Percentiles rank a stretch among this genome's conserved stretches.
phyloP scores from a whole-genome alignment of 179 eudicot genomes.

The Silene vulgaris region DNA sequence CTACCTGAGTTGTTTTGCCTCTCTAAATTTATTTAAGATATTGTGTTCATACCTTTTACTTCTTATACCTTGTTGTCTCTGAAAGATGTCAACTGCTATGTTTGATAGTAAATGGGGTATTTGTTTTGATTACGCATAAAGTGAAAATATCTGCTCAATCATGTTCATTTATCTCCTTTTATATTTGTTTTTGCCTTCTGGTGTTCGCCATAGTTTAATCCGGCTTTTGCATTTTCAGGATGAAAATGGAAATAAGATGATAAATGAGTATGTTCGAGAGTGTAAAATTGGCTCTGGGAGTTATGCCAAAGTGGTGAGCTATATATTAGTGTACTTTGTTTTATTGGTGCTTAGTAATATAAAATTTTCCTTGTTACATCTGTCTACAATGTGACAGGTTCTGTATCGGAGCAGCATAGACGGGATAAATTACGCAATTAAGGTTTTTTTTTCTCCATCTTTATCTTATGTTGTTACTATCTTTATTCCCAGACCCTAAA shows the following conservation, averaged over 20 bases:
- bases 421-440: constrained; percentile 81
- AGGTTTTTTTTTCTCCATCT: constrained; percentile 42
- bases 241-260: constrained; percentile 68
- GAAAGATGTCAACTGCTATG: too few species aligned
- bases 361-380: constrained; percentile 4
- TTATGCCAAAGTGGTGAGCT: constrained; percentile 88
- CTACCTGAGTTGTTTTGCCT: too few species aligned
- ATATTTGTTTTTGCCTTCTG: too few species aligned
- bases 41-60: too few species aligned
- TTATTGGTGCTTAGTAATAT: constrained; percentile 14
- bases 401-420: constrained; percentile 70
- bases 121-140: too few species aligned
- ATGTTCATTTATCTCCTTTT: too few species aligned
- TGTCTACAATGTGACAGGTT: constrained; percentile 47
- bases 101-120: too few species aligned
- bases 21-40: too few species aligned
- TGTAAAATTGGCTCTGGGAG: constrained; percentile 85
- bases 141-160: too few species aligned
- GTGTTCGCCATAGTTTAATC: not conserved
- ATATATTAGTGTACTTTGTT: not conserved
- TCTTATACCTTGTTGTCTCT: too few species aligned
- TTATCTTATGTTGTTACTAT: not conserved
- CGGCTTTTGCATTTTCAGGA: constrained; percentile 41
- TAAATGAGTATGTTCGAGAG: constrained; percentile 76
- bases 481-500: too few species aligned